Evolutionary conservation across 2,329 filamentous ascomycete species (phyloP), one percentile per base, ranked within the genome.

Genomic region (Nigrospora oryzae): DNA sequence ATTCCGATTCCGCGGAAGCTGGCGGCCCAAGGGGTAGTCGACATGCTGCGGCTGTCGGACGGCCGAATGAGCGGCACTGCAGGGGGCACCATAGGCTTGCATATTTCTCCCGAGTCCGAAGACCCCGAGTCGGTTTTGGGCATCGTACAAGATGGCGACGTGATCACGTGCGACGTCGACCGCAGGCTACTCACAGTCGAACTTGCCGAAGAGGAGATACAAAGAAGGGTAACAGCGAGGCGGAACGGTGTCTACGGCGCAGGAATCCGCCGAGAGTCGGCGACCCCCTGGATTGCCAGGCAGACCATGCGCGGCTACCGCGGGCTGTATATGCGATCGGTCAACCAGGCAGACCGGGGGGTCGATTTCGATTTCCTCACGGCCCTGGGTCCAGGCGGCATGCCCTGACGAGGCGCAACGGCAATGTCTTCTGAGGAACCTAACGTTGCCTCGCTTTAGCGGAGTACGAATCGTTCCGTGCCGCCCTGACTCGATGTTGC

Each of bases 1-100:
- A 67, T 78, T 1, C 74, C 74, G 0, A 77, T 78, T 19, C 81
- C 95, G 14, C 86, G 90, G 58, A 89, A 90, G 42, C 81, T 84
- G 30, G 88, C 86, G 0, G 81, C 84, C 0, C 81, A 81, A 1
- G 85, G 85, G 10, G 75, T 95, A 5, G 75, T 70, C 13, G 93
- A 95, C 49, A 83, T 95, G 61, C 80, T 93, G 4, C 72, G 95
- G 2, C 75, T 96, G 31, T 95, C 89, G 0, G 90, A 96, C 56
- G 90, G 90, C 0, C 68, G 90, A 30, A 96, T 95, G 70, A 85
- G 79, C 19, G 90, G 90, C 5, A 93, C 89, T 0, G 85, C 80
- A 2, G 89, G 94, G 39, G 90, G 90, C 0, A 96, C 93, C 46
- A 91, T 95, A 51, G 87, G 93, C 0, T 80, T 93, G 6, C 90